Evolutionary conservation across 176 grass and related monocot species (phyloP), one percentile per base, ranked within the genome.

Genomic region (Zizania latifolia): DNA sequence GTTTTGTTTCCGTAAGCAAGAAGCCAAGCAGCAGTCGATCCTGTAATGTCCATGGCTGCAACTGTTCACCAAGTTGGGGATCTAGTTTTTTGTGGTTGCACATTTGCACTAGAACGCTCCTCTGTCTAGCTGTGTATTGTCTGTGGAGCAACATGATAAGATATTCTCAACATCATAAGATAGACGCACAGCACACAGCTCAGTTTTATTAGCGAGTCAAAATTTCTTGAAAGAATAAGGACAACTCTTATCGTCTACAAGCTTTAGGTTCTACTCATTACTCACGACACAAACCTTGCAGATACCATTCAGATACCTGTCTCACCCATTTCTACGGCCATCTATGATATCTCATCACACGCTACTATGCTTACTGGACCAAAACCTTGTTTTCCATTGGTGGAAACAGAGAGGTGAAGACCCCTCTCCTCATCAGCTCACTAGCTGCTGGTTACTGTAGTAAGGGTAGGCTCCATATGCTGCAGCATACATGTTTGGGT

Each of bases 401-500:
- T 74, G 80, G 75, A 73, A 83, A 78, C 68, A 22, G 34, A 74
- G 32, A 45, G 32, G 17, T n/a, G n/a, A 68, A 13, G 69, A 13
- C 9, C 85, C 58, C 68, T n/a, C n/a, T n/a, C n/a, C 75, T 37
- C 54, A 61, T 93, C 77, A 93, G 83, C 81, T 93, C 68, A 93
- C 90, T 54, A 86, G 90, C 62, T 93, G 83, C 82, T 89, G 90
- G 71, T 81, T 92, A 35, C 86, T 72, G 17, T 93, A 81, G 83
- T 81, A 81, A n/a, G 90, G 87, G 78, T 89, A 93, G 65, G 90
- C 77, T 34, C 90, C 90, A 10, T 93, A 93, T 12, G 84, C 64
- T 23, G 90, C 71, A 19, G 86, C 76, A 57, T 93, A 86, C 80
- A 86, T 74, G 66, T 71, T 92, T 34, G 90, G 86, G 69, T 89